These are phyloP conservation scores for Capsella bursapastoris DNA, from an alignment of 345 rosid genomes.

Conservation along the genomic window DNA sequence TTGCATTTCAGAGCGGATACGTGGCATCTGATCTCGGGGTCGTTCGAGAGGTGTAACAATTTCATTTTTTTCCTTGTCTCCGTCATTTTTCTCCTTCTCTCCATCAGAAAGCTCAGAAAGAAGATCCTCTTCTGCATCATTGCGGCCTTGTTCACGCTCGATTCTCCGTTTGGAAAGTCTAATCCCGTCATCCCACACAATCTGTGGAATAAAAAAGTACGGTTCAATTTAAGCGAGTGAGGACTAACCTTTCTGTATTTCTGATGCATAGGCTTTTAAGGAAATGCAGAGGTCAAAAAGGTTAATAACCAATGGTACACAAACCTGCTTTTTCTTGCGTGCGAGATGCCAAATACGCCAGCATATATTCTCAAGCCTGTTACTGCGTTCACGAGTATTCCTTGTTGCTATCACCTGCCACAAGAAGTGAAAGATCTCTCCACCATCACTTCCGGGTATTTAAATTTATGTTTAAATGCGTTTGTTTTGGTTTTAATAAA, in stretches of 20 bases:
- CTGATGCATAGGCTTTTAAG: neutral
- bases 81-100: slow-evolving; percentile 74
- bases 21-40: slow-evolving; percentile 42
- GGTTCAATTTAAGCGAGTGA: neutral
- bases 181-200: slow-evolving; percentile 71
- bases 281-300: neutral
- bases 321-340: slow-evolving; percentile 84
- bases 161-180: slow-evolving; percentile 63
- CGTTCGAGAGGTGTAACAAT: slow-evolving; percentile 46
- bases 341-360: slow-evolving; percentile 99
- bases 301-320: neutral
- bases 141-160: slow-evolving; percentile 78
- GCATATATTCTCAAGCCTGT: slow-evolving; percentile 92
- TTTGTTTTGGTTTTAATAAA: slow-evolving; percentile 7
- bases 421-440: slow-evolving; percentile 26
- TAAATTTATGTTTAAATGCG: slow-evolving; percentile 3
- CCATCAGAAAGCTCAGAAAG: slow-evolving; percentile 89
- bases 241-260: neutral
- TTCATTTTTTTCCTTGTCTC: slow-evolving; percentile 72
- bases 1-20: slow-evolving; percentile 69
- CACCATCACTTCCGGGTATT: slow-evolving; percentile 43
- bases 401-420: slow-evolving; percentile 90
- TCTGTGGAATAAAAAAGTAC: slow-evolving; percentile 44
- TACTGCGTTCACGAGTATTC: slow-evolving; percentile 85
- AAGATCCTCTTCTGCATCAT: slow-evolving; percentile 76